A percentile compares a stretch with the other conserved stretches of the same genome.
Evolutionary conservation across 495 filamentous ascomycete genomes (phyloP).

Genomic region (Extremus antarcticus): DNA sequence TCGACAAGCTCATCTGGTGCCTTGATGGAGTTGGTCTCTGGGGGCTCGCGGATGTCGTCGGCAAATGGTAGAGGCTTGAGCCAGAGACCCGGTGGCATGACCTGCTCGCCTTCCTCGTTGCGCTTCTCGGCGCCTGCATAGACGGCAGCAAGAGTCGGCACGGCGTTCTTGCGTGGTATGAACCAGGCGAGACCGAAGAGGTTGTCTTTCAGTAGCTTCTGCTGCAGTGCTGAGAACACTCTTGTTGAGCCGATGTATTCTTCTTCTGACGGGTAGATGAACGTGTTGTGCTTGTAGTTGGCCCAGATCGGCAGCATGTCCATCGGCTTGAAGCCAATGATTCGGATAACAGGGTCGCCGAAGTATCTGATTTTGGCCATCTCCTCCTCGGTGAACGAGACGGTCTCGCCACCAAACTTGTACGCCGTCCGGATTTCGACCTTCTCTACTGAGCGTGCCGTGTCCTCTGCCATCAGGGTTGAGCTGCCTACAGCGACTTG

Average conservation of each 20-base stretch:
- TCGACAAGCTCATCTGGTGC: constrained; percentile 65
- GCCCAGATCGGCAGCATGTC: constrained; percentile 73
- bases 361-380: constrained; percentile 64
- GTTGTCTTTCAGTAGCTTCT: constrained; percentile 65
- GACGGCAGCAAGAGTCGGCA: constrained; percentile 69
- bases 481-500: constrained; percentile 69
- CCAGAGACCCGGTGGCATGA: constrained; percentile 79
- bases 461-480: constrained; percentile 62
- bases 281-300: constrained; percentile 69
- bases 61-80: constrained; percentile 78
- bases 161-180: constrained; percentile 66
- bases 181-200: constrained; percentile 86
- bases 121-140: constrained; percentile 58
- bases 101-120: constrained; percentile 55
- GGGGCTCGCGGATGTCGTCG: constrained; percentile 75
- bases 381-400: constrained; percentile 77
- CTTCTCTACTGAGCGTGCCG: constrained; percentile 64
- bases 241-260: constrained; percentile 82
- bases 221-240: constrained; percentile 82
- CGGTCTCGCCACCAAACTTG: constrained; percentile 85
- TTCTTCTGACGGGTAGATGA: constrained; percentile 91
- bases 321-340: constrained; percentile 87
- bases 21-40: constrained; percentile 45
- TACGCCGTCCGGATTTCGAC: constrained; percentile 81
- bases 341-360: constrained; percentile 69